Conservation (phyloP, 305 asterid genomes). For the Fraxinus greggii region DNA sequence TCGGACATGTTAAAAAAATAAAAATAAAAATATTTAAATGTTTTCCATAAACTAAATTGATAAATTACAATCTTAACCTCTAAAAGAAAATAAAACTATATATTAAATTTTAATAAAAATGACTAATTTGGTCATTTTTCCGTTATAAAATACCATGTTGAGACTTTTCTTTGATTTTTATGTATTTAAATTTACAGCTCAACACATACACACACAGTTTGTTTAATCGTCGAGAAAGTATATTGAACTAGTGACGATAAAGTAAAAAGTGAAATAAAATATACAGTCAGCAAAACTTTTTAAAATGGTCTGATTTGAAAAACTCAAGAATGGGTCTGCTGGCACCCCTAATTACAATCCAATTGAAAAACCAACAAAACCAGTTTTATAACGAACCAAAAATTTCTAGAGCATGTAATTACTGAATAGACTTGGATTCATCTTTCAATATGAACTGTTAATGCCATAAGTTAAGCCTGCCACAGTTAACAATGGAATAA, state of each 20-base stretch:
- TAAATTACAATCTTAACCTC: not conserved
- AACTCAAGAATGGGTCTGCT: not conserved
- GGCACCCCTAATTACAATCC: not conserved
- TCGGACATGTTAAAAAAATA: not conserved
- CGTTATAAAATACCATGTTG: too few species aligned
- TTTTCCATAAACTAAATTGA: not conserved
- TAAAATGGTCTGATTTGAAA: not conserved
- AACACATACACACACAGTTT: not conserved
- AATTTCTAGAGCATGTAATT: not conserved
- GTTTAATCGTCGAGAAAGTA: not conserved
- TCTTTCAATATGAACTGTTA: not conserved
- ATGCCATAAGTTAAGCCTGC: not conserved
- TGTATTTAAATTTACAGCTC: too few species aligned
- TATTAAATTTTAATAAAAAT: too few species aligned
- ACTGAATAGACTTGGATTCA: not conserved
- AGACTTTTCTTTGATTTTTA: too few species aligned
- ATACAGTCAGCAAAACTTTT: not conserved
- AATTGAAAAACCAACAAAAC: not conserved
- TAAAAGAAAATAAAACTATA: too few species aligned
- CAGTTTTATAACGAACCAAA: not conserved
- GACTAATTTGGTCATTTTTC: too few species aligned
- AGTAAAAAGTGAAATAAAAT: not conserved
- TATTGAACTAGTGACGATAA: not conserved
- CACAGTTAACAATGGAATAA: not conserved
- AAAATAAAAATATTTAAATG: too few species aligned